Percentiles rank a stretch among this genome's conserved stretches.
These are phyloP conservation scores for Graphilbum ipis-grandicollis DNA, from an alignment of 2,329 filamentous ascomycete species.

Conservation along the genomic window DNA sequence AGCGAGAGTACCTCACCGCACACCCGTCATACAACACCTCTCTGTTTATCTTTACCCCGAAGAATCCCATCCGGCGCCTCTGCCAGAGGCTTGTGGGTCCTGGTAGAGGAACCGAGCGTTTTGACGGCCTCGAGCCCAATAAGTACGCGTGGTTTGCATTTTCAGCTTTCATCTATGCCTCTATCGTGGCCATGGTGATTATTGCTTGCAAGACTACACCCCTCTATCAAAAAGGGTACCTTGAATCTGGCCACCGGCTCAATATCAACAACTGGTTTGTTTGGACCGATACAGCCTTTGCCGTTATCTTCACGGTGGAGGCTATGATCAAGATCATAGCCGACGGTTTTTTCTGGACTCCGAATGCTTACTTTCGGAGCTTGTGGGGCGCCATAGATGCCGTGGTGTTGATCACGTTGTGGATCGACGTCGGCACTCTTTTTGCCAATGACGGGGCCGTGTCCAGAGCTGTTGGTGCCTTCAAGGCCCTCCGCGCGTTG, in stretches of 20 bases:
- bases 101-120: conserved; percentile 68
- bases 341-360: conserved; percentile 90
- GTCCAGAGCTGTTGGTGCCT: conserved; percentile 82
- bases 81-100: conserved; percentile 88
- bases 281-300: conserved; percentile 83
- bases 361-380: conserved; percentile 90
- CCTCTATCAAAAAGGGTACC: conserved; percentile 82
- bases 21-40: conserved; percentile 89
- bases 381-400: conserved; percentile 96
- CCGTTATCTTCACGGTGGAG: conserved; percentile 69
- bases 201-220: conserved; percentile 90
- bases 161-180: conserved; percentile 82
- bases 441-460: conserved; percentile 68
- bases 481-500: conserved; percentile 87
- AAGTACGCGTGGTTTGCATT: conserved; percentile 84
- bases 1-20: conserved; percentile 74
- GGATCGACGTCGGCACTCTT: conserved; percentile 82
- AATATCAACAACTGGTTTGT: conserved; percentile 76
- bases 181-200: conserved; percentile 95
- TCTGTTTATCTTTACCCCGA: conserved; percentile 68
- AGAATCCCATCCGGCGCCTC: conserved; percentile 59
- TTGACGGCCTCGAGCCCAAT: conserved; percentile 80
- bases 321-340: conserved; percentile 84
- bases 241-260: conserved; percentile 37
- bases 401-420: conserved; percentile 77